These are phyloP conservation scores for Diplodia seriata DNA, from an alignment of 2,329 filamentous ascomycete species.

Conservation along the genomic window DNA sequence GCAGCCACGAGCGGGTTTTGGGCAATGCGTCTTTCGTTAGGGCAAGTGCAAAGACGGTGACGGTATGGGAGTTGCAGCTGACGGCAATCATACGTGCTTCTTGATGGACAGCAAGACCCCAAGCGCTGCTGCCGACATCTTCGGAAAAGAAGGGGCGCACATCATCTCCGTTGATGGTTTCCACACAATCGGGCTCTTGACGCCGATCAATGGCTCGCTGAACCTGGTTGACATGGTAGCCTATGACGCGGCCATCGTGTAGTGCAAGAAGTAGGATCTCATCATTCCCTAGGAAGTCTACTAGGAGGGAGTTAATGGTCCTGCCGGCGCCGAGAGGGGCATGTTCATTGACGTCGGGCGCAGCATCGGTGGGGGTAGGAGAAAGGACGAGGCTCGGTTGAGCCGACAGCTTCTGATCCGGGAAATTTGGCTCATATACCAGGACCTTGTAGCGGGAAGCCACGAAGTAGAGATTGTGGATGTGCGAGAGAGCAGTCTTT, in stretches of 20 bases:
- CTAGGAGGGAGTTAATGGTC: slow-evolving; percentile 53
- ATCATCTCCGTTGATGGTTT: slow-evolving; percentile 50
- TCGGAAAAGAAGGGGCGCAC: slow-evolving; percentile 71
- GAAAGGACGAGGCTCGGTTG: slow-evolving; percentile 49
- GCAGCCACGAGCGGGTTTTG: slow-evolving; percentile 4
- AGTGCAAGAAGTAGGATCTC: slow-evolving; percentile 60
- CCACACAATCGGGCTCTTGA: slow-evolving; percentile 27
- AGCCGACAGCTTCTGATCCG: slow-evolving; percentile 48
- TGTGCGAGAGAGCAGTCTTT: slow-evolving; percentile 54
- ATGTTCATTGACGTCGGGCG: slow-evolving; percentile 34
- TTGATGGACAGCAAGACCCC: slow-evolving; percentile 85
- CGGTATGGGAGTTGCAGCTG: slow-evolving; percentile 72
- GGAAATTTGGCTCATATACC: slow-evolving; percentile 54
- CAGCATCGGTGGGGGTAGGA: slow-evolving; percentile 49
- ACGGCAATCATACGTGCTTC: slow-evolving; percentile 85
- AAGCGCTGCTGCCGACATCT: slow-evolving; percentile 80
- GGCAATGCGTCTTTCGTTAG: slow-evolving; percentile 46
- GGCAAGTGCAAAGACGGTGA: slow-evolving; percentile 67
- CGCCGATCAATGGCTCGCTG: slow-evolving; percentile 38
- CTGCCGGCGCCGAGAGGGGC: slow-evolving; percentile 36
- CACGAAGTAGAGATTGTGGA: slow-evolving; percentile 58
- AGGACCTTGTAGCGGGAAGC: slow-evolving; percentile 50
- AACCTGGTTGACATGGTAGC: slow-evolving; percentile 47
- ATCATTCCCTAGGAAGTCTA: slow-evolving; percentile 54
- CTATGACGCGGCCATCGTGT: slow-evolving; percentile 64